phyloP scores from a whole-genome alignment of 2,329 filamentous ascomycete genomes.

The Xylaria sp. region DNA sequence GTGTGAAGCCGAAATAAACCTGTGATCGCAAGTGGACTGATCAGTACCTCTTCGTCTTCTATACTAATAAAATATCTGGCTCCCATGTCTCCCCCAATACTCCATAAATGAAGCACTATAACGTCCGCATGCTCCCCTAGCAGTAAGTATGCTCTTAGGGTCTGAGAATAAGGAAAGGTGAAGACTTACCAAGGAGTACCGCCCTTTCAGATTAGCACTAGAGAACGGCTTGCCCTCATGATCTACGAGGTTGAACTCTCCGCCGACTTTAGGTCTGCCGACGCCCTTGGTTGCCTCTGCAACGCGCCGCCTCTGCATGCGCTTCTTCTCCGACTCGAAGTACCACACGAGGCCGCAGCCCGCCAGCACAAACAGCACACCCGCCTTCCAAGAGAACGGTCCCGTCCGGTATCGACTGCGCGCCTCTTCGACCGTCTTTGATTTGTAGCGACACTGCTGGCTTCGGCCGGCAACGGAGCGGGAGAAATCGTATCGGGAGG shows the following conservation, averaged over 20 bases:
- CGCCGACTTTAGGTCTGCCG: constrained; percentile 92
- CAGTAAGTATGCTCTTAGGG: background rate
- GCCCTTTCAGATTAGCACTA: constrained; percentile 84
- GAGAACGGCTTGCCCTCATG: constrained; percentile 83
- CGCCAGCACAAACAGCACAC: constrained; percentile 83
- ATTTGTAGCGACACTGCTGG: constrained; percentile 54
- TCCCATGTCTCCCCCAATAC: background rate
- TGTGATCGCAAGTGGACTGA: constrained; percentile 51
- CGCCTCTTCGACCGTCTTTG: constrained; percentile 68
- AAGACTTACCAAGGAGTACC: constrained; percentile 77
- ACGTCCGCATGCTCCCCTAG: background rate
- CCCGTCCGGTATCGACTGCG: constrained; percentile 68
- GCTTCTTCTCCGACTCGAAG: constrained; percentile 91
- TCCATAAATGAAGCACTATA: background rate
- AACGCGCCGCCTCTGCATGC: constrained; percentile 88
- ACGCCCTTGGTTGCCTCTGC: constrained; percentile 94
- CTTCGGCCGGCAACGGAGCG: constrained; percentile 5
- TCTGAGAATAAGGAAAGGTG: background rate
- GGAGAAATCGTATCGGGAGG: constrained; percentile 1
- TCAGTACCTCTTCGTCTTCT: constrained; percentile 3
- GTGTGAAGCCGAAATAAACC: constrained; percentile 98
- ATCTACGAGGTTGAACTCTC: constrained; percentile 83
- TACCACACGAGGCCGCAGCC: constrained; percentile 85
- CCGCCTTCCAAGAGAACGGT: constrained; percentile 94
- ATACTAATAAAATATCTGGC: background rate